phyloP scores from a whole-genome alignment of 768 basidiomycete genomes.

The Lentinula guzmanii region DNA sequence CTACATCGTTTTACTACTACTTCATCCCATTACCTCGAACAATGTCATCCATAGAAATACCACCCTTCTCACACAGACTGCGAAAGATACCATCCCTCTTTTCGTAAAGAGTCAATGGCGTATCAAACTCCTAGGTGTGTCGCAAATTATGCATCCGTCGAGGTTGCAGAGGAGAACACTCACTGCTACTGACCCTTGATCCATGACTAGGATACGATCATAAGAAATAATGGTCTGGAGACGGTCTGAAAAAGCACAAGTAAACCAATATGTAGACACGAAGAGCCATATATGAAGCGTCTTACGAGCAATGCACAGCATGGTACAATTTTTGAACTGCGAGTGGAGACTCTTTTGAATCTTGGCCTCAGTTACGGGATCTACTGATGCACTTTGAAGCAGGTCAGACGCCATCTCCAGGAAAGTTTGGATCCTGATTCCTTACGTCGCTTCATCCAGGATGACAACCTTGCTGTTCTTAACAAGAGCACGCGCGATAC shows the following conservation, averaged over 20 bases:
- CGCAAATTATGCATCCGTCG: not conserved
- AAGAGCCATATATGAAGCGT: not conserved
- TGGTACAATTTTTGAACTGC: constrained; percentile 53
- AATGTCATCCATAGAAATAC: not conserved
- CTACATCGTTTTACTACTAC: not conserved
- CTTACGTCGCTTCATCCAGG: constrained; percentile 52
- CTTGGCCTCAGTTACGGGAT: constrained; percentile 58
- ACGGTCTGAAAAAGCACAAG: not conserved
- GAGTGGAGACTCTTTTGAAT: constrained; percentile 62
- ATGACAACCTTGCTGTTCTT: constrained; percentile 57
- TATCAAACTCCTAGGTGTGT: not conserved
- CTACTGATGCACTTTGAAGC: constrained; percentile 37
- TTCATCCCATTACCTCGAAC: not conserved
- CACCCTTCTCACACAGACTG: not conserved
- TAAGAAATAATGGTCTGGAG: constrained; percentile 1
- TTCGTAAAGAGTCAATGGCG: not conserved
- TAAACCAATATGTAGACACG: no score
- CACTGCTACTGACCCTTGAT: not conserved
- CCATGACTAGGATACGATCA: constrained; percentile 2
- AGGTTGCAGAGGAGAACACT: not conserved
- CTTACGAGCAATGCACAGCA: constrained; percentile 58
- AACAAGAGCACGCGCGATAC: constrained; percentile 61
- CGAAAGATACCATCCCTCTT: not conserved
- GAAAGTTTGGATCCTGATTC: no score
- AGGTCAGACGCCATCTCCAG: not conserved